Base-by-base conservation (phyloP, 805 yeast species). In the Saccharomyces jurei region DNA sequence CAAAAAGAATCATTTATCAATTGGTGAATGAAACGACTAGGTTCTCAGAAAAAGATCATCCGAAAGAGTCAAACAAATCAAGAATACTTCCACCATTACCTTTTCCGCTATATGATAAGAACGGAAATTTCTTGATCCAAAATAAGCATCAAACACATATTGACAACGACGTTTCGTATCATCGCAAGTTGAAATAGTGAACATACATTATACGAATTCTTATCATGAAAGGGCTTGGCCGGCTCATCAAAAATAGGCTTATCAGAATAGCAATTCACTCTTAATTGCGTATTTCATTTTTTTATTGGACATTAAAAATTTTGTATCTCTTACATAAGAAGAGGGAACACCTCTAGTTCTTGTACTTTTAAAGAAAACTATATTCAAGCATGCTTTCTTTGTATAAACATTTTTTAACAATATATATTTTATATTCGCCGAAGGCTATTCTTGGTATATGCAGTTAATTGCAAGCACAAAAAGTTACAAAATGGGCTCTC, bases 1-100 rank as follows among this genome's bases (percentile, higher is more conserved):
- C 69, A 2, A 66, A 60, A 50, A 52, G 49, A 14, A 53, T 65
- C 4, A 63, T 69, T 13, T 54, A 61, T 47, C 60, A 59, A 22
- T 53, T 68, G 14, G 60, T 62, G 2, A 53, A 57, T 14, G 54
- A 56, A 30, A 51, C 54, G 1, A 31, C 44, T 29, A 31, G 11
- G 13, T 28, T n/a, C 6, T 21, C 50, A 28, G 26, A 46, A 5
- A 27, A 46, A 8, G 22, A 6, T n/a, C 29, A 46, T 21, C 10
- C 27, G 9, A 55, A 53, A 41, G 41, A 3, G 10, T 28, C 17
- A 36, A 17, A 6, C 2, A 36, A 17, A 17, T 36, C 44, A 36
- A 36, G 29, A 27, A 32, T 52, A 6, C 56, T 52, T 3, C 59
- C 58, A 9, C 53, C 50, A 26, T 54, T 56, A 4, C 58, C 58